Evolutionary conservation across 345 rosid species (phyloP), one percentile per base, ranked within the genome.

Genomic region (Citrus hindsii): DNA sequence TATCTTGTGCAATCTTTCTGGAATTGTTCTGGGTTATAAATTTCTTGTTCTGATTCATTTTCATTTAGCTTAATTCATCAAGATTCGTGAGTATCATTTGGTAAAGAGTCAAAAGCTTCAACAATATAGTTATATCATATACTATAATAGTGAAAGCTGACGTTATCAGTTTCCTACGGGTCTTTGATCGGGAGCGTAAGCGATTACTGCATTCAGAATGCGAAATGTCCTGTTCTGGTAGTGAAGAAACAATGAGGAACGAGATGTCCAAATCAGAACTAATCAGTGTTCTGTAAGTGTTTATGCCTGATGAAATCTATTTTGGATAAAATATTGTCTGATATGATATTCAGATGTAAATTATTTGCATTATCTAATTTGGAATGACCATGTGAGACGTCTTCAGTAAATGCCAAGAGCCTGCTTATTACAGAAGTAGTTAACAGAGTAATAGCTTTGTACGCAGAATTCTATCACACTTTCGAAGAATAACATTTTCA

Each of bases 161-260:
- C 14, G 32, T 6, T 28, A 48, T 16, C 69, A 60, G 65, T 25
- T 35, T 58, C 60, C 61, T 59, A 69, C 85, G 85, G 89, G 82
- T 84, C 90, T 21, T 80, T 90, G 30, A 68, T 86, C 1, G 88
- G 93, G 13, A 84, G 88, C 48, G 88, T 85, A 51, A 88, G 88
- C 76, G 84, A 79, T 62, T 79, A 85, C 78, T 83, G 89, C 71
- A 81, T 88, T 25, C 89, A 83, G 38, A 81, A 84, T 63, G 90
- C 84, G 4, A 86, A 81, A 71, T 88, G 91, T 38, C 90, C 87
- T 32, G 87, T 83, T 63, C 91, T 86, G 7, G 83, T 84, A 42
- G 90, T 83, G 69, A 90, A 80, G 88, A 89, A 88, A 73, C 85
- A 82, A 4, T 59, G 2, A 38, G n/a, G 53, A 71, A 35, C 37